Evolutionary conservation across 106 monocot species (phyloP), one percentile per base, ranked within the genome.

Genomic region (Dactylorhiza incarnata): DNA sequence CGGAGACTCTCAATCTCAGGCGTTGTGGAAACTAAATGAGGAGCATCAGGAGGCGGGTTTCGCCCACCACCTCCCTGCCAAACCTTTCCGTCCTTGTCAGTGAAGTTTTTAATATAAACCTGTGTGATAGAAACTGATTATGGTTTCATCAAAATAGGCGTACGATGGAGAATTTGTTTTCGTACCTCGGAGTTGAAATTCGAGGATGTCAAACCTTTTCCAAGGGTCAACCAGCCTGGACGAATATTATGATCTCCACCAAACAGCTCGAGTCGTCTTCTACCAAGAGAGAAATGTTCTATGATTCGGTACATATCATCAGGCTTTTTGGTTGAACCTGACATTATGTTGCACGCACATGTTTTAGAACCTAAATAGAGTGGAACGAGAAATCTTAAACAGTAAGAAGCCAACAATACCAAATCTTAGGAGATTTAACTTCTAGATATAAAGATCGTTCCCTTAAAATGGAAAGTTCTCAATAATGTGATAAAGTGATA

Each of bases 201-300:
- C 72, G 97, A 97, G n/a, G 94, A 91, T 47, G 94, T 91, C 80
- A 97, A 80, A 20, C 84, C 84, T 77, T 89, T 94, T 26, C 97
- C 97, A 26, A 97, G 75, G 50, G 97, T 97, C 2, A 97, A 76
- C 97, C 97, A 97, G 48, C 97, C 97, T 6, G 93, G 62, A 45
- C 97, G 97, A 59, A 97, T 97, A 77, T 97, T 97, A 81, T 97
- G 94, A 80, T 97, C 97, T 71, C 85, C 93, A 13, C 97, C 97
- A 75, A 97, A 97, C 23, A 97, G 89, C 73, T 97, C 97, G 61
- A 97, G 91, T 3, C 97, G 85, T 76, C 97, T 89, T 76, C 87
- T 87, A 56, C 97, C 94, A 49, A 97, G 81, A 12, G 97, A 86
- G 74, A 97, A 97, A 83, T 97, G 97, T 82, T 97, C 97, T 13